These are phyloP conservation scores for Lasiosphaeriaceae sp. DNA, from an alignment of 495 filamentous ascomycete genomes.

Conservation along the genomic window DNA sequence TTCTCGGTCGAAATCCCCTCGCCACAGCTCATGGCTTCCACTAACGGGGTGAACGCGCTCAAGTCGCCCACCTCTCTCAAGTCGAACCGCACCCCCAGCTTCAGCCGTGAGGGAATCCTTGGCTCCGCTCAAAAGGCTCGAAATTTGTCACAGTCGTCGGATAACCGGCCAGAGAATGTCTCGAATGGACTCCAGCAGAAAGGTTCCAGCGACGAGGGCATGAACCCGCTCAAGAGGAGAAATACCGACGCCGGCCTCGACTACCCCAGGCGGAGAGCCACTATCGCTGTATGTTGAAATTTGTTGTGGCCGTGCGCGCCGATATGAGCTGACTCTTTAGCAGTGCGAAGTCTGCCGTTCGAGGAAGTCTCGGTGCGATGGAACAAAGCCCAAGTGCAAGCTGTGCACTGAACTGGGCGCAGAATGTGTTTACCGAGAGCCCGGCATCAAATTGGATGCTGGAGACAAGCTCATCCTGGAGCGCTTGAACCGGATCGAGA, in stretches of 20 bases:
- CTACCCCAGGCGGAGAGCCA: conserved; percentile 66
- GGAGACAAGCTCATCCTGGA: conserved; percentile 83
- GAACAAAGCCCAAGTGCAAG: conserved; percentile 77
- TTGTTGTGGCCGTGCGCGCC: neutral
- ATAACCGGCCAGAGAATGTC: conserved; percentile 33
- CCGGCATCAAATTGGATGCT: conserved; percentile 81
- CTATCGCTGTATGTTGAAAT: conserved; percentile 61
- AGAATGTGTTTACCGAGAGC: conserved; percentile 80
- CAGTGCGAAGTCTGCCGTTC: conserved; percentile 84
- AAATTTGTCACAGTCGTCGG: conserved; percentile 51
- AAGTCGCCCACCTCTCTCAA: conserved; percentile 50
- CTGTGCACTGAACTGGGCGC: conserved; percentile 78
- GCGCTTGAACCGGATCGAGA: conserved; percentile 70
- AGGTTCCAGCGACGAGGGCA: conserved; percentile 43
- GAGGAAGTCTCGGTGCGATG: conserved; percentile 78
- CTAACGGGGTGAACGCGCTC: conserved; percentile 41
- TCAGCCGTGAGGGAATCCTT: conserved; percentile 54
- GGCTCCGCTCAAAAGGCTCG: conserved; percentile 55
- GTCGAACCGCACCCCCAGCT: conserved; percentile 43
- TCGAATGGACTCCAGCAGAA: conserved; percentile 45
- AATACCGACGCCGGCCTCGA: conserved; percentile 62
- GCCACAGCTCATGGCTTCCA: conserved; percentile 34
- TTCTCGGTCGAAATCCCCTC: conserved; percentile 47
- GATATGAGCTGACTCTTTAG: conserved; percentile 23
- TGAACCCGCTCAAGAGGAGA: conserved; percentile 58